phyloP scores from a whole-genome alignment of 2,329 filamentous ascomycete genomes.

The Hypomyces rosellus region DNA sequence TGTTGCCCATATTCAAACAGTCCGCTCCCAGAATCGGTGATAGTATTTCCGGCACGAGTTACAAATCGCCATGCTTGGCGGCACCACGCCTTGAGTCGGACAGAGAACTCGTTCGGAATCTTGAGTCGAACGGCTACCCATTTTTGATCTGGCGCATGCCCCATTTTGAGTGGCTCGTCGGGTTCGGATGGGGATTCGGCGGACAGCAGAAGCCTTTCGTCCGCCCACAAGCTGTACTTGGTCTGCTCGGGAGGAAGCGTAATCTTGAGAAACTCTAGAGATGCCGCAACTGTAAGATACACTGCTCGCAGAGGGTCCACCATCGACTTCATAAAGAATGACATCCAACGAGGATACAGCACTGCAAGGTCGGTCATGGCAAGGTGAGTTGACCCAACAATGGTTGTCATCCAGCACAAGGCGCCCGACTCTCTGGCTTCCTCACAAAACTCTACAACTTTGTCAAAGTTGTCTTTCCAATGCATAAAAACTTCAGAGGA shows the following conservation, averaged over 20 bases:
- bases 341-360: constrained; percentile 54
- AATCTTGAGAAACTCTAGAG: constrained; percentile 54
- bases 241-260: constrained; percentile 43
- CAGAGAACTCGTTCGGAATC: constrained; percentile 52
- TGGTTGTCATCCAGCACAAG: constrained; percentile 45
- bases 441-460: constrained; percentile 48
- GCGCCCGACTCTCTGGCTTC: constrained; percentile 45
- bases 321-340: constrained; percentile 54
- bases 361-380: constrained; percentile 62
- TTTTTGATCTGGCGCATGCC: constrained; percentile 50
- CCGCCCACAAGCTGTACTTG: constrained; percentile 44
- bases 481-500: constrained; percentile 66
- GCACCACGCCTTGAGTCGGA: constrained; percentile 40
- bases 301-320: constrained; percentile 57
- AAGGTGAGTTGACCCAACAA: constrained; percentile 57
- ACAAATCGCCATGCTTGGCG: constrained; percentile 26
- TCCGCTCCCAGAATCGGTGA: constrained; percentile 12
- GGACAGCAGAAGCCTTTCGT: constrained; percentile 45
- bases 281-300: constrained; percentile 56
- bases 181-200: constrained; percentile 30
- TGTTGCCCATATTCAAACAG: constrained; percentile 16
- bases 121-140: constrained; percentile 52
- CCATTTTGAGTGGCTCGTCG: constrained; percentile 40
- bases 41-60: constrained; percentile 5
- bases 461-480: constrained; percentile 58